These are phyloP conservation scores for Fusarium pininemorale DNA, from an alignment of 2,329 filamentous ascomycete species.

Conservation along the genomic window DNA sequence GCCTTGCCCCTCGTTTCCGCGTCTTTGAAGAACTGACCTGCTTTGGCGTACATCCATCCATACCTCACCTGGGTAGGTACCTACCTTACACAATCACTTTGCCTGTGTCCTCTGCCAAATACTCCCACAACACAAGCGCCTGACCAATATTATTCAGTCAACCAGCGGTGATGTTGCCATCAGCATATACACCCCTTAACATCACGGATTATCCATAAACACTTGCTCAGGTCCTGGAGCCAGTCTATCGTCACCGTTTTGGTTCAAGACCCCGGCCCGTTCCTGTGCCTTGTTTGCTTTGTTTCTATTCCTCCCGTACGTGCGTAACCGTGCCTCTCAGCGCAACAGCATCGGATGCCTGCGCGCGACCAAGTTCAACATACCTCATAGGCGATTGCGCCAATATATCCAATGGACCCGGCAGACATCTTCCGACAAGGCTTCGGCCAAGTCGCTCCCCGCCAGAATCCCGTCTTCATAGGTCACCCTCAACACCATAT, in stretches of 20 bases:
- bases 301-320: slow-evolving; percentile 4
- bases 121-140: slow-evolving; percentile 17
- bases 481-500: slow-evolving; percentile 40
- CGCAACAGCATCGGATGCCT: slow-evolving; percentile 24
- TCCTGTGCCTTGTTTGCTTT: slow-evolving; percentile 18
- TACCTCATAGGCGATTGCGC: slow-evolving; percentile 3
- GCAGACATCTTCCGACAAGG: slow-evolving; percentile 68
- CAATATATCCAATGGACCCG: slow-evolving; percentile 61
- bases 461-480: slow-evolving; percentile 47
- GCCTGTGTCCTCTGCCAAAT: neutral
- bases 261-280: slow-evolving; percentile 9
- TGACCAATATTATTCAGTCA: neutral
- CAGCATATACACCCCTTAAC: neutral
- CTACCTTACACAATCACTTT: slow-evolving; percentile 8
- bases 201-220: slow-evolving; percentile 6
- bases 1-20: slow-evolving; percentile 40
- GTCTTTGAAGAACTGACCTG: slow-evolving; percentile 5
- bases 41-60: slow-evolving; percentile 18
- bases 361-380: slow-evolving; percentile 5
- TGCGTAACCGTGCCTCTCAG: slow-evolving; percentile 21
- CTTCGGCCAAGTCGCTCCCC: slow-evolving; percentile 56
- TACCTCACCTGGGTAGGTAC: neutral
- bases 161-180: slow-evolving; percentile 2
- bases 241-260: slow-evolving; percentile 3
- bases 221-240: neutral